Evolutionary conservation across 768 basidiomycete genomes (phyloP), one percentile per base, ranked within the genome.

Genomic region (Boletellus ananiceps): DNA sequence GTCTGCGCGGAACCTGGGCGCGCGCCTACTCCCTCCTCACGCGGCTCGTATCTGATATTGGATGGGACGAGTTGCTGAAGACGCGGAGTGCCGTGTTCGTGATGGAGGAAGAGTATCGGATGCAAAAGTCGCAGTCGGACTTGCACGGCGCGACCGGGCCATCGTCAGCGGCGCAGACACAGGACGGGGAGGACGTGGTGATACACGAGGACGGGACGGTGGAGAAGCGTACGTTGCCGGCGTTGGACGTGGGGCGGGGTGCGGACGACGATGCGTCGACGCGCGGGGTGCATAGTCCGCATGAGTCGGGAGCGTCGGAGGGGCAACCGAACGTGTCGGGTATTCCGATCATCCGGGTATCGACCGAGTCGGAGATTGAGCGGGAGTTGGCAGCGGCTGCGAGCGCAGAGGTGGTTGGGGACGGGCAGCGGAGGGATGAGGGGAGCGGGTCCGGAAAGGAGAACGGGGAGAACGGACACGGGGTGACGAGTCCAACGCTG

Each of bases 21-120:
- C 81, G 92, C 47, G 96, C 96, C 0, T 99, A 99, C 60, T 75
- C 84, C 1, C 80, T 99, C 12, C 80, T 99, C 19, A 89, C 94
- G 13, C 82, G 86, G 1, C 83, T 99, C 19, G 96, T 97, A 29
- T 83, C 88, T 0, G 86, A 92, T 55, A 93, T 99, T 57, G 96
- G 96, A 0, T 99, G 96, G 96, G 96, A 99, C 70, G 96, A 98
- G 72, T 80, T 98, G 3, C 77, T 99, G 49, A 93, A 93, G 74
- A 88, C 90, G 13, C 84, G 96, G 78, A 93, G 90, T 67, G 71
- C 75, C 33, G 96, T 99, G 13, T 98, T 99, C 68, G 96, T 99
- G 35, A 99, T 99, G 96, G 96, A 98, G 66, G 95, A 99, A 65
- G 96, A 99, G 66, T 99, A 99, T 65, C 80, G 96, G 33, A 88